Conservation (phyloP, 176 grass and related monocot species). For the Chrysopogon serrulatus region DNA sequence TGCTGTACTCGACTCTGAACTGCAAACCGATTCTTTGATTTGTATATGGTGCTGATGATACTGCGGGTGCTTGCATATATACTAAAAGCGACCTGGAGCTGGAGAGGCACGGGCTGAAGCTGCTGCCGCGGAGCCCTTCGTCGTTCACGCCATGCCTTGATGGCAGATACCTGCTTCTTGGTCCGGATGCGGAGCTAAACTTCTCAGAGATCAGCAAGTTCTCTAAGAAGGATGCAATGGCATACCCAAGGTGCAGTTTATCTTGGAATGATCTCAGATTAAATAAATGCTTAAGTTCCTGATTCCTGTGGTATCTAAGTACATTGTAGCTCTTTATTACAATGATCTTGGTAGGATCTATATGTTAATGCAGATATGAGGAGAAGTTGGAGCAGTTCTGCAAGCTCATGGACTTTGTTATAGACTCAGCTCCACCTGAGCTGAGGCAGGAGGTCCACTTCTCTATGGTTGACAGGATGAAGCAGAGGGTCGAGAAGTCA, state of each 20-base stretch:
- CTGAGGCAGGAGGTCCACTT: slow-evolving; percentile 36
- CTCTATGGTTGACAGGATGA: slow-evolving; percentile 64
- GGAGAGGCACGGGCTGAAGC: slow-evolving; percentile 77
- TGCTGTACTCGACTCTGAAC: background rate
- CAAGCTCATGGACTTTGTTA: slow-evolving; percentile 89
- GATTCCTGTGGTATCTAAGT: background rate
- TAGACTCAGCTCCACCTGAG: slow-evolving; percentile 79
- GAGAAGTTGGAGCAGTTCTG: slow-evolving; percentile 79
- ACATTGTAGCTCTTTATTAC: background rate
- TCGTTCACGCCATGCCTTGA: slow-evolving; percentile 84
- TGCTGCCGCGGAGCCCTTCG: slow-evolving; percentile 60
- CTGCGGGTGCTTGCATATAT: background rate
- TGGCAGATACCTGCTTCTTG: slow-evolving; percentile 62
- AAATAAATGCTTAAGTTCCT: background rate
- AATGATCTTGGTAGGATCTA: background rate
- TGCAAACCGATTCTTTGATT: background rate
- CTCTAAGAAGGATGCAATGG: slow-evolving; percentile 71
- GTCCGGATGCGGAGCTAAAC: slow-evolving; percentile 60
- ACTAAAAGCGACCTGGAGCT: slow-evolving; percentile 70
- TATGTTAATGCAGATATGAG: slow-evolving; percentile 67
- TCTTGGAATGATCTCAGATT: background rate
- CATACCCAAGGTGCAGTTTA: slow-evolving; percentile 65
- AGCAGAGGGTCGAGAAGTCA: slow-evolving; percentile 74
- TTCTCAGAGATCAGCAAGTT: slow-evolving; percentile 81
- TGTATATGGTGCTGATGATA: background rate